Conservation (phyloP, 371 early-diverging fungal species). For the Rhizopus arrhizus region DNA sequence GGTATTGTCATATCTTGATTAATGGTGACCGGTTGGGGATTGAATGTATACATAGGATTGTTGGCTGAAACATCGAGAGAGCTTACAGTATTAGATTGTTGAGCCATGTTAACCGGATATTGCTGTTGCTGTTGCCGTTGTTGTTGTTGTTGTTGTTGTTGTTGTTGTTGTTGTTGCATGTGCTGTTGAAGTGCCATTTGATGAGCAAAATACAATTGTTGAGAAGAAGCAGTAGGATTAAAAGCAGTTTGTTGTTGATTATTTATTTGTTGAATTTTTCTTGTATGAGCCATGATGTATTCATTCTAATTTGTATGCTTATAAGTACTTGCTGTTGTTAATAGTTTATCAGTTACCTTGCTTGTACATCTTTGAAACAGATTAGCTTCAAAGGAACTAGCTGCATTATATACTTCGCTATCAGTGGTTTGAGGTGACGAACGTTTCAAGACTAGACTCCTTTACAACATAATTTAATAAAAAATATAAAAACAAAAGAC, state of each 20-base stretch:
- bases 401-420: constrained; percentile 40
- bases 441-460: constrained; percentile 38
- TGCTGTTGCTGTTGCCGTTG: constrained; percentile 18
- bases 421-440: constrained; percentile 42
- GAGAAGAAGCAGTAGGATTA: constrained; percentile 8
- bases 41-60: not conserved
- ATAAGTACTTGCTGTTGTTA: not conserved
- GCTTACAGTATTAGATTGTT: not conserved
- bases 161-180: constrained; percentile 33
- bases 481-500: not conserved
- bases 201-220: constrained; percentile 42
- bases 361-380: constrained; percentile 41
- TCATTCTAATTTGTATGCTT: constrained; percentile 44
- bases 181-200: constrained; percentile 42
- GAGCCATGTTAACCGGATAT: not conserved
- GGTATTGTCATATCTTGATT: constrained; percentile 32
- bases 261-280: constrained; percentile 39
- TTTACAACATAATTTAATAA: constrained; percentile 16
- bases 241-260: constrained; percentile 15
- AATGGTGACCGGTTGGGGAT: not conserved
- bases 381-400: constrained; percentile 43
- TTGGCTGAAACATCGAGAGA: not conserved
- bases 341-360: constrained; percentile 32
- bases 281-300: constrained; percentile 43
- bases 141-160: constrained; percentile 32